Evolutionary conservation across 2,329 filamentous ascomycete genomes (phyloP), one percentile per base, ranked within the genome.

Genomic region (Apiospora sp.): DNA sequence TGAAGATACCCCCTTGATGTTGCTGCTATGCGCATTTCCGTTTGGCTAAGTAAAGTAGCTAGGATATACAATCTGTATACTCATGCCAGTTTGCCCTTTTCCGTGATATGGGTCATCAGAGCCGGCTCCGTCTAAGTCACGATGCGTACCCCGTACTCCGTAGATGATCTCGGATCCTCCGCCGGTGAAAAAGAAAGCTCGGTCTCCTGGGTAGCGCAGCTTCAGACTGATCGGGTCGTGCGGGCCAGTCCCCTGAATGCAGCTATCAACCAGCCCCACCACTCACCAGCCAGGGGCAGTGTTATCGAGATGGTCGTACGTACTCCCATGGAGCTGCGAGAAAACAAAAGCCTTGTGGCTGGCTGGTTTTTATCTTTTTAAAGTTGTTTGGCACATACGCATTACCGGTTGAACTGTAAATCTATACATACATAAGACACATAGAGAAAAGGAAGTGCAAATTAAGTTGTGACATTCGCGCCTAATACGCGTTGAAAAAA

Each of bases 1-100:
- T 37, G 19, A 41, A 64, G 58, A 64, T 64, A 64, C 58, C 58
- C 58, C 58, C 58, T 64, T 64, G 67, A 34, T 69, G 7, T 49
- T 69, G 6, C 16, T 24, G 37, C n/a, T 46, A 46, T 30, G n/a
- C 67, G 24, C 34, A 10, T 46, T 24, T 4, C 12, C 16, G 22
- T 30, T 48, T 48, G 19, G 51, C 10, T 30, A 16, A 30, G 30
- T 37, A 22, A 3, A 8, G 27, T 30, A 30, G 27, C 27, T 61
- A 37, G 54, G 16, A 61, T 16, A 61, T 61, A 8, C 22, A 37
- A 2, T 37, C 27, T 30, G 27, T 30, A 30, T 2, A 30, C 54
- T 34, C 19, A 22, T 61, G 34, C 34, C 10, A 34, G 5, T 37
- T 61, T 37, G 27, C 6, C 30, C n/a, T 49, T 49, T 22, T 6